Percentiles rank a stretch among this genome's conserved stretches.
phyloP scores from a whole-genome alignment of 306 rosid genomes.

The Medicago lupulina region DNA sequence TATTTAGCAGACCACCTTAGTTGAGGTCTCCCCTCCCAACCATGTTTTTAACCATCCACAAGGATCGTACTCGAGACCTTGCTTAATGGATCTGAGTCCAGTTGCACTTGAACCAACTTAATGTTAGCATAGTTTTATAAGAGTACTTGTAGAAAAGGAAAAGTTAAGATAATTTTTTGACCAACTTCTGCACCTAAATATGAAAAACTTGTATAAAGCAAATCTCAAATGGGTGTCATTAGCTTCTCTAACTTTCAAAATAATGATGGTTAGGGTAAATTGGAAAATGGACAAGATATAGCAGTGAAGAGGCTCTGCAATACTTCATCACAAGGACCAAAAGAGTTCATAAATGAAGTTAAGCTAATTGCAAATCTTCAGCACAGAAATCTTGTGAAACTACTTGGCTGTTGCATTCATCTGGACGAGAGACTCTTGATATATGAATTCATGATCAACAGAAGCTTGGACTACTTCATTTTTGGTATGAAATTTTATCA shows the following conservation, averaged over 20 bases:
- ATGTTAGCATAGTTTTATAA: too few relatives aligned
- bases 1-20: too few relatives aligned
- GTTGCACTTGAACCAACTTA: background rate
- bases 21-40: too few relatives aligned
- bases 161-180: too few relatives aligned
- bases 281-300: conserved; percentile 54
- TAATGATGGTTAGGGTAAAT: conserved; percentile 57
- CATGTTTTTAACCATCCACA: too few relatives aligned
- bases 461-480: conserved; percentile 68
- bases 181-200: background rate
- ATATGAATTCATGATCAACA: conserved; percentile 68
- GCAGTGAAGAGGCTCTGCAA: conserved; percentile 71
- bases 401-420: conserved; percentile 66
- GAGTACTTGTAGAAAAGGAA: background rate
- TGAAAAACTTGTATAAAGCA: background rate
- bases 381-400: conserved; percentile 71
- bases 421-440: conserved; percentile 57
- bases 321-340: conserved; percentile 61
- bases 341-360: conserved; percentile 71
- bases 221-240: background rate
- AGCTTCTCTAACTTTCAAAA: conserved; percentile 27
- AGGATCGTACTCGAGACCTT: background rate
- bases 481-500: conserved; percentile 56
- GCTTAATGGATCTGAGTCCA: background rate
- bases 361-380: conserved; percentile 66